Evolutionary conservation across 768 basidiomycete genomes (phyloP).

Genomic region (Tricholoma sp.): DNA sequence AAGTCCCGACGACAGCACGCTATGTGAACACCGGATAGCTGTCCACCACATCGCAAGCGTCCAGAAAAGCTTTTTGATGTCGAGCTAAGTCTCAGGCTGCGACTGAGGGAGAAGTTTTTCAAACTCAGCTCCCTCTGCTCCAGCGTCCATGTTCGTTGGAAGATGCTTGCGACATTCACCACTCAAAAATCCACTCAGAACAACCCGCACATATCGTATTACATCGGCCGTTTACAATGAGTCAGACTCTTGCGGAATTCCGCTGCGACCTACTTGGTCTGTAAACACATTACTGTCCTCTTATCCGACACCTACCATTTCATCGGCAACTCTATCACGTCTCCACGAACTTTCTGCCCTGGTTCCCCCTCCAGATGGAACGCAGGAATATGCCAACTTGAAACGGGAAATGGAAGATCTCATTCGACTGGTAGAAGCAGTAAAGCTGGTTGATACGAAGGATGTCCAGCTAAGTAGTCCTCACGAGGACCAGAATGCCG

Average conservation of each 20-base stretch:
- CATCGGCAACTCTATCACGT: conserved; percentile 50
- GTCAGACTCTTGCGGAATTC: conserved; percentile 61
- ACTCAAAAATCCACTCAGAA: conserved; percentile 9
- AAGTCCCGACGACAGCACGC: conserved; percentile 7
- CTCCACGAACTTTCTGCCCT: conserved; percentile 75
- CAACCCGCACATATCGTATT: conserved; percentile 4
- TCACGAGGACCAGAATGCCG: conserved; percentile 37
- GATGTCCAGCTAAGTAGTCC: conserved; percentile 26
- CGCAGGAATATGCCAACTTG: conserved; percentile 44
- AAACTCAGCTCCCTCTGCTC: conserved; percentile 17
- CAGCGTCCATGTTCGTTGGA: conserved; percentile 15
- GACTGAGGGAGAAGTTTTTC: conserved; percentile 15
- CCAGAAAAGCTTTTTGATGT: neutral
- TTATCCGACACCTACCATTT: conserved; percentile 64
- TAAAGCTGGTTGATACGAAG: conserved; percentile 53
- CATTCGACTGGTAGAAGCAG: conserved; percentile 75
- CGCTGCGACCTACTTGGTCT: conserved; percentile 71
- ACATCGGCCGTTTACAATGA: conserved; percentile 11
- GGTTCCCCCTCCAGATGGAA: conserved; percentile 54
- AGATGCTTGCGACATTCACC: conserved; percentile 18
- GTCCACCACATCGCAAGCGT: conserved; percentile 31
- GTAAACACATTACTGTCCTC: conserved; percentile 72
- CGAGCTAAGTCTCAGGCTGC: neutral
- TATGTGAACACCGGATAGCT: conserved; percentile 20
- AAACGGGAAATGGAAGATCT: conserved; percentile 66